Evolutionary conservation across 176 grass and related monocot genomes (phyloP).

Genomic region (Oryza longistaminata): DNA sequence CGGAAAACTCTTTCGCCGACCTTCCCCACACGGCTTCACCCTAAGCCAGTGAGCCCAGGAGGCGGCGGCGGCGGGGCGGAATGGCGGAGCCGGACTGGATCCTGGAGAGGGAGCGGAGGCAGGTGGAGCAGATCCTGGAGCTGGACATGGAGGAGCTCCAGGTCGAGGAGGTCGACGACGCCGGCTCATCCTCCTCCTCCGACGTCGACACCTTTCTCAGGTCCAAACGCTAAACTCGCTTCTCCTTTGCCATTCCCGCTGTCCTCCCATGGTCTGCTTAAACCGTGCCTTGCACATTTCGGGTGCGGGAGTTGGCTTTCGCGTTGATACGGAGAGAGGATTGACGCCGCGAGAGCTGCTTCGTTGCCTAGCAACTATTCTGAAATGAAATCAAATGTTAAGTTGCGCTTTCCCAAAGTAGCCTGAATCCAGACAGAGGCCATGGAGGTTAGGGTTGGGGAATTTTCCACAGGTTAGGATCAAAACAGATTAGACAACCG

Average conservation of each 20-base stretch:
- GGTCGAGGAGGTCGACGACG: slow-evolving; percentile 77
- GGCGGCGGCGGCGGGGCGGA: slow-evolving; percentile 9
- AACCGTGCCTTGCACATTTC: not conserved
- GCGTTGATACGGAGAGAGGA: not conserved
- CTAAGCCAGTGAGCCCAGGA: not conserved
- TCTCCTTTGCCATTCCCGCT: not conserved
- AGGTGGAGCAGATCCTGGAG: slow-evolving; percentile 83
- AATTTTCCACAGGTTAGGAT: not conserved
- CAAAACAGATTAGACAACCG: not conserved
- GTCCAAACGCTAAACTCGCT: slow-evolving; percentile 25
- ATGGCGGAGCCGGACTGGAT: slow-evolving; percentile 50
- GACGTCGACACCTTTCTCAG: slow-evolving; percentile 55
- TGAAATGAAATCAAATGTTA: slow-evolving; percentile 12
- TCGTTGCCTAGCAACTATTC: slow-evolving; percentile 6
- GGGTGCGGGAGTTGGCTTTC: not conserved
- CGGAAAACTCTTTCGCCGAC: not conserved
- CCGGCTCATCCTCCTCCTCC: slow-evolving; percentile 49
- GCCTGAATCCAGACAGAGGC: not conserved
- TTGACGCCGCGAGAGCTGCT: not conserved
- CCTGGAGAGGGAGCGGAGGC: slow-evolving; percentile 75
- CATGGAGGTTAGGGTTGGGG: not conserved
- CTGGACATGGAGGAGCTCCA: slow-evolving; percentile 97
- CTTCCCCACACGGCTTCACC: not conserved
- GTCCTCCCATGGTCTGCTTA: not conserved
- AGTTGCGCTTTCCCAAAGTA: not conserved